Evolutionary conservation across 345 rosid genomes (phyloP).

Genomic region (Ceriops zippeliana): DNA sequence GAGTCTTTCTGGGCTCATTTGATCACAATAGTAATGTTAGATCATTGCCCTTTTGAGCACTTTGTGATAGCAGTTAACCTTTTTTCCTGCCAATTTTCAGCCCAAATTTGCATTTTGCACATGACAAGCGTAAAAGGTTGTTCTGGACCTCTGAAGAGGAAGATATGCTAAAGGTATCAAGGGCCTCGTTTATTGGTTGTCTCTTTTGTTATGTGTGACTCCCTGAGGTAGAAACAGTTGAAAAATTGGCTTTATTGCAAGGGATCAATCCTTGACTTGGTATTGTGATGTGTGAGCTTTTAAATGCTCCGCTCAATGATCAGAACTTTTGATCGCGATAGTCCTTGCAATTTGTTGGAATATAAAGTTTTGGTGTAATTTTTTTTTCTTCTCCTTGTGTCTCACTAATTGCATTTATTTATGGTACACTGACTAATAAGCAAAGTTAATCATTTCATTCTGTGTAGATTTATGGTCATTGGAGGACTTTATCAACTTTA

Average conservation of each 20-base stretch:
- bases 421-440: neutral
- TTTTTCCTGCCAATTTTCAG: slow-evolving; percentile 18
- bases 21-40: neutral
- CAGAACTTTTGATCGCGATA: no score
- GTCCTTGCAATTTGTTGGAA: no score
- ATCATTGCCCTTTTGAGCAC: neutral
- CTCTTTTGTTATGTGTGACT: neutral
- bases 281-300: neutral
- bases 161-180: slow-evolving; percentile 39
- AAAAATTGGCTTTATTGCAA: no score
- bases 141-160: slow-evolving; percentile 42
- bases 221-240: neutral
- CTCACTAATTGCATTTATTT: neutral
- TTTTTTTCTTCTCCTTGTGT: neutral
- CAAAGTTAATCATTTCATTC: neutral
- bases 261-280: neutral
- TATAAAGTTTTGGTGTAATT: neutral
- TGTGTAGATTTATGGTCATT: neutral
- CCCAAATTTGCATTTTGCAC: slow-evolving; percentile 8
- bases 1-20: slow-evolving; percentile 14
- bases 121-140: slow-evolving; percentile 31
- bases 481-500: neutral
- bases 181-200: neutral
- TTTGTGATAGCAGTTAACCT: neutral
- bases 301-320: neutral